Evolutionary conservation across 2,329 filamentous ascomycete species (phyloP), one percentile per base, ranked within the genome.

Genomic region (Pseudopyrenochaeta lycopersici): DNA sequence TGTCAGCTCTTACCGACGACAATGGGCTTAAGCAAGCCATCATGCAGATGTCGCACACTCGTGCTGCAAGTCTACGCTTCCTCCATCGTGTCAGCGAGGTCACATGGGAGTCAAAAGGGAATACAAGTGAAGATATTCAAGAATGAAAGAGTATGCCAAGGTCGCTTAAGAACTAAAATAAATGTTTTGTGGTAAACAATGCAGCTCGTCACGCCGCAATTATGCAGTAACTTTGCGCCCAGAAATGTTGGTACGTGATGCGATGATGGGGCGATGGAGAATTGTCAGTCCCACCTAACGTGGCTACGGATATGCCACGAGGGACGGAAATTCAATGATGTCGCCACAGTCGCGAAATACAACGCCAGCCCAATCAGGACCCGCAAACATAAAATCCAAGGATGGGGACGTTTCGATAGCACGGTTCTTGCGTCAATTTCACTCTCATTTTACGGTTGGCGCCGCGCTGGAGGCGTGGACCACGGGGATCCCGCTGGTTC

Each of bases 401-500:
- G 36, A 12, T 30, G 23, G 17, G 30, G 30, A 33, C 20, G 29
- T 32, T 48, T 42, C 46, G 46, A 45, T 41, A 45, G 27, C 46
- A 51, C 15, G 5, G 29, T 45, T n/a, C 32, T 39, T 46, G 32
- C 20, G 33, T 36, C 42, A 33, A 29, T 44, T 33, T 43, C 39
- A 31, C 21, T 30, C 7, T 29, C n/a, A 21, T 46, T n/a, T 38
- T 14, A 27, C 45, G 41, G 38, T 43, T 49, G 45, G 49, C 47
- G 50, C 46, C 36, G 42, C 30, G 18, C 38, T 35, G 31, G 3
- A 2, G 4, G 21, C 12, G 35, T 12, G n/a, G 30, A 33, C 30
- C 49, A 52, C 51, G 32, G 49, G 38, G 21, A 42, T 15, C 33
- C 33, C 33, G 21, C 32, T 46, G 54, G 54, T 44, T 31, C 30